These are phyloP conservation scores for Perkinsus olseni DNA, from an alignment of 169 alveolate genomes.

Conservation along the genomic window DNA sequence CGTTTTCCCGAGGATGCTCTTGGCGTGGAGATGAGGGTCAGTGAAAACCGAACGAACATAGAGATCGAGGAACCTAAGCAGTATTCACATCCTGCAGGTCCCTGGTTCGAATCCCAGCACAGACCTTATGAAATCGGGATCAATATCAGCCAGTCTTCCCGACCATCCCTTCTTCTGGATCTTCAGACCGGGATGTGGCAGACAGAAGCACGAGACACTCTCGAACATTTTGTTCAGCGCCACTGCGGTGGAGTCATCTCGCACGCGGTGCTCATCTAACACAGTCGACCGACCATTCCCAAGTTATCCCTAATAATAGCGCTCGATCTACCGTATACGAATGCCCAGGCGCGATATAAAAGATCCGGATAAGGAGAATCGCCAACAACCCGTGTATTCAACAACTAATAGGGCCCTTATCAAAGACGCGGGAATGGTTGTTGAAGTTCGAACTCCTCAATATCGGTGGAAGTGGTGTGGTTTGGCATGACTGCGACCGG, in stretches of 20 bases:
- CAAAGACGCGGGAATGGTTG: too few relatives aligned
- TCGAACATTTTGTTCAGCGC: neutral
- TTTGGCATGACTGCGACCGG: too few relatives aligned
- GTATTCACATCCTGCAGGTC: neutral
- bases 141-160: neutral
- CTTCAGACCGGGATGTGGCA: slow-evolving; percentile 9
- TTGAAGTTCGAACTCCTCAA: too few relatives aligned
- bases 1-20: neutral
- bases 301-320: neutral
- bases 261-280: neutral
- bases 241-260: neutral
- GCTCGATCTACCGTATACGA: too few relatives aligned
- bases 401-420: too few relatives aligned
- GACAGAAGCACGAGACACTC: slow-evolving; percentile 6
- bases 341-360: neutral
- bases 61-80: neutral
- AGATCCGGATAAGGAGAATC: too few relatives aligned
- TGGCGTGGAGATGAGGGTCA: neutral
- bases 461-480: too few relatives aligned
- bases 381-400: too few relatives aligned
- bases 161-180: slow-evolving; percentile 9
- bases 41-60: neutral
- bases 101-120: neutral
- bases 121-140: slow-evolving; percentile 4
- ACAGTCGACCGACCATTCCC: neutral